Base-by-base conservation (phyloP, 139 green algal species). In the Picochlorum sp. region DNA sequence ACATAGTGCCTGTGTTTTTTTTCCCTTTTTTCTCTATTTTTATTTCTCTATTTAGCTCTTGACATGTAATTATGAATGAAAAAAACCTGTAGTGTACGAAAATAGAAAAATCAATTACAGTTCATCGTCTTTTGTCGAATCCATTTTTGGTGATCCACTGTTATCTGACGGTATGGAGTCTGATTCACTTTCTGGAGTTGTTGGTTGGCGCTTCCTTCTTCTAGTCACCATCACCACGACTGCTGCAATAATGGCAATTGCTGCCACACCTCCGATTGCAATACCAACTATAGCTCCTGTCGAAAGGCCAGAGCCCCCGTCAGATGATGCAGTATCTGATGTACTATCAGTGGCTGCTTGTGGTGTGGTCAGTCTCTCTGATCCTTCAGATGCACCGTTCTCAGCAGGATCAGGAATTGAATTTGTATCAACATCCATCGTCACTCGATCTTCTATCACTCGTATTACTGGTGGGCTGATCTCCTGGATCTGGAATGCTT, bases 281-380 rank as follows among this genome's bases (percentile, higher is more conserved):
- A 65, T 65, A 65, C 58, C 58, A 14, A 65, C 20, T 45, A 65
- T 65, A n/a, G 58, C 58, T 20, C 58, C 58, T 9, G 58, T 65
- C 23, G 58, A 65, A 24, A 65, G 20, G 20, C 23, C 57, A 41
- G 16, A 20, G 16, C 47, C 11, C 16, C 51, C 51, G 13, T 26
- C n/a, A 13, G 21, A 30, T 59, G 51, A 34, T 59, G 13, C n/a
- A 59, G 6, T 34, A 28, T 57, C 50, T 30, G 16, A 16, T 28
- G 15, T 26, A 57, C 10, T 26, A 3, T 23, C 23, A 26, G 13
- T 14, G 16, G 23, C 20, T 54, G 47, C n/a, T 26, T 20, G 18
- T 54, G 47, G 47, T 9, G 47, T 54, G 11, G 18, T 21, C 15
- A 9, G 18, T 54, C 16, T 21, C 11, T 54, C 45, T 51, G 45